These are phyloP conservation scores for Musa beccarii DNA, from an alignment of 176 grass and related monocot species.

Conservation along the genomic window DNA sequence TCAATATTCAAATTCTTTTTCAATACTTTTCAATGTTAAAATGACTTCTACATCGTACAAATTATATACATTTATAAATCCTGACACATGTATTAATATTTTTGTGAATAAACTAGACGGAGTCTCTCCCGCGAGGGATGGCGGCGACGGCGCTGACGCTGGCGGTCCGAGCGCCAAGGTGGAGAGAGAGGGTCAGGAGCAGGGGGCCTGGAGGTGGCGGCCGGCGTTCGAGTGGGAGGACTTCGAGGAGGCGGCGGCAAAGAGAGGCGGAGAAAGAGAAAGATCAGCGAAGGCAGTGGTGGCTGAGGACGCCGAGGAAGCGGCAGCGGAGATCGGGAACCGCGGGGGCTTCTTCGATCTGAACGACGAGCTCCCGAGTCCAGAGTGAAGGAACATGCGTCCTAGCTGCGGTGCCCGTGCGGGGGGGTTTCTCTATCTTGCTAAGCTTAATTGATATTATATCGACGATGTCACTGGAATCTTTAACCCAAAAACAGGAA, in stretches of 20 bases:
- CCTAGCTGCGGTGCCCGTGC: neutral
- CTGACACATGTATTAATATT: no score
- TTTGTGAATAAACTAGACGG: no score
- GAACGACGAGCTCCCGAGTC: neutral
- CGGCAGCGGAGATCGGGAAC: neutral
- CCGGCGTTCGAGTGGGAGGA: slow-evolving; percentile 8
- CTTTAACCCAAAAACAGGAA: no score
- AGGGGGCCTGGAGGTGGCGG: neutral
- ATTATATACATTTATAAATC: no score
- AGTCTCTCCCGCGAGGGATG: no score
- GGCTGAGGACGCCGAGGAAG: neutral
- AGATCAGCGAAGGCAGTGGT: neutral
- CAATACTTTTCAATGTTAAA: no score
- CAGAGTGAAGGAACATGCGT: no score
- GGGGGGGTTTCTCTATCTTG: no score
- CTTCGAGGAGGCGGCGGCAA: neutral
- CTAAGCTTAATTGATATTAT: neutral
- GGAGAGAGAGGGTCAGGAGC: neutral
- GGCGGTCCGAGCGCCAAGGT: neutral
- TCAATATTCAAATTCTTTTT: no score
- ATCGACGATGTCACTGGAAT: no score
- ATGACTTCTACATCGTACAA: no score
- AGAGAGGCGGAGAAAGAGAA: neutral
- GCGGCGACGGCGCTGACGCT: no score
- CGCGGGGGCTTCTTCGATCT: neutral